Base-by-base conservation (phyloP, 148 eudicot genomes). In the Amaranthus cruentus region DNA sequence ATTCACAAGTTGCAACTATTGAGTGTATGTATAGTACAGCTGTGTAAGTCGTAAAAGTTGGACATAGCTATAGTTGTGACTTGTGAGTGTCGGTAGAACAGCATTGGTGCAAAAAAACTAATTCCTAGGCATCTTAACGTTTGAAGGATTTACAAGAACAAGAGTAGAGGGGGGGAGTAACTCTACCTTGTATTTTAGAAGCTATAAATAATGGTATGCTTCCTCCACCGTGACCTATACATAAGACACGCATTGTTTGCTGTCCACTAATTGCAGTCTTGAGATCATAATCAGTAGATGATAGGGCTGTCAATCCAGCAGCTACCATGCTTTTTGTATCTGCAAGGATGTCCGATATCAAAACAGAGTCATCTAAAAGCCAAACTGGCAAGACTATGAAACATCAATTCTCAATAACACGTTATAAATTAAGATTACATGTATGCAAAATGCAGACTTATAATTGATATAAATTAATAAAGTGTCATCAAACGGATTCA, bases 211-310 rank as follows among this genome's bases (percentile, higher is more conserved):
- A 73, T 3, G 98, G 98, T 69, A 94, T 71, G 89, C 87, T 91
- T 79, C 98, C 98, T 46, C 98, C 98, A 70, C 98, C 98, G 83
- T 94, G 98, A 18, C 98, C 98, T 1, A 94, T 85, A 82, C 98
- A 94, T 77, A 94, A 77, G 50, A 88, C 76, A 59, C 85, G 90
- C 93, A 94, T 58, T 73, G 70, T 75, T 69, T 80, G 85, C 62
- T 78, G 76, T 75, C 96, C 91, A 76, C 9, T 64, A 65, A 85
- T 78, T 47, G 89, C 89, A 58, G 73, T 83, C 77, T 51, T 66
- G n/a, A 94, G 84, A 79, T 94, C 93, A 83, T 68, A 88, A 54
- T 86, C 77, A 77, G 87, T 73, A 49, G 88, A 89, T 62, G 90
- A 78, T 50, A 94, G 48, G 62, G 91, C 72, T 65, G 93, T 74